phyloP scores from a whole-genome alignment of 2,329 filamentous ascomycete genomes.

The Aureobasidium sp. region DNA sequence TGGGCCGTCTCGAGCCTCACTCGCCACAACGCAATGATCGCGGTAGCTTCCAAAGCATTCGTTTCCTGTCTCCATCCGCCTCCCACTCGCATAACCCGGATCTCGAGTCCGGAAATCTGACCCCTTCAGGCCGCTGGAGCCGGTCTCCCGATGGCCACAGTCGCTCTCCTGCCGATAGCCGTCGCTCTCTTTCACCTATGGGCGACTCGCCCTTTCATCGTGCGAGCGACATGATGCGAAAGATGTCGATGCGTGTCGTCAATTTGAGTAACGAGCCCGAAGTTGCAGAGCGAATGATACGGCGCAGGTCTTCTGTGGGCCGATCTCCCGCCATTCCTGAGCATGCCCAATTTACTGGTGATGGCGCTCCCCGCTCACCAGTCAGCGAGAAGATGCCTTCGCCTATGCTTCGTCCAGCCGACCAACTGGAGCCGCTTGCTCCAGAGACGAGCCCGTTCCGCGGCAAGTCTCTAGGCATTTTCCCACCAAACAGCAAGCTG shows the following conservation, averaged over 20 bases:
- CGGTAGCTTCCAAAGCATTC: conserved; percentile 46
- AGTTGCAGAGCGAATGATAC: conserved; percentile 64
- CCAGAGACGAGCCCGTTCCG: conserved; percentile 65
- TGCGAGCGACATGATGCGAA: conserved; percentile 47
- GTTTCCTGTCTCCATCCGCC: conserved; percentile 42
- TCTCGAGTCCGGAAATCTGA: conserved; percentile 52
- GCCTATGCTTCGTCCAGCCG: conserved; percentile 24
- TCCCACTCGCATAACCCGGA: conserved; percentile 52
- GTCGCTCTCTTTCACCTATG: conserved; percentile 41
- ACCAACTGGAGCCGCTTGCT: conserved; percentile 18
- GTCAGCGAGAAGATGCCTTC: conserved; percentile 28
- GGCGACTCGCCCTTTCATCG: conserved; percentile 42
- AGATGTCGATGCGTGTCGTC: conserved; percentile 95
- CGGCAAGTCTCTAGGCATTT: conserved; percentile 79
- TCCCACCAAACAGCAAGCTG: conserved; percentile 69
- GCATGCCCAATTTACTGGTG: conserved; percentile 36
- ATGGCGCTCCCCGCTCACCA: conserved; percentile 24
- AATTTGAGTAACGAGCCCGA: conserved; percentile 94
- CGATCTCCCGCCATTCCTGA: conserved; percentile 46
- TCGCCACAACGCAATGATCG: conserved; percentile 38
- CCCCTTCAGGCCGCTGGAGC: conserved; percentile 51
- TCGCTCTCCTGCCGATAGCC: conserved; percentile 32
- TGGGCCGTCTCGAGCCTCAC: conserved; percentile 31
- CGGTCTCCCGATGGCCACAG: conserved; percentile 34
- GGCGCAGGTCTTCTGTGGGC: conserved; percentile 52